Evolutionary conservation across 129 eudicot species (phyloP).

Genomic region (Lonicera japonica): DNA sequence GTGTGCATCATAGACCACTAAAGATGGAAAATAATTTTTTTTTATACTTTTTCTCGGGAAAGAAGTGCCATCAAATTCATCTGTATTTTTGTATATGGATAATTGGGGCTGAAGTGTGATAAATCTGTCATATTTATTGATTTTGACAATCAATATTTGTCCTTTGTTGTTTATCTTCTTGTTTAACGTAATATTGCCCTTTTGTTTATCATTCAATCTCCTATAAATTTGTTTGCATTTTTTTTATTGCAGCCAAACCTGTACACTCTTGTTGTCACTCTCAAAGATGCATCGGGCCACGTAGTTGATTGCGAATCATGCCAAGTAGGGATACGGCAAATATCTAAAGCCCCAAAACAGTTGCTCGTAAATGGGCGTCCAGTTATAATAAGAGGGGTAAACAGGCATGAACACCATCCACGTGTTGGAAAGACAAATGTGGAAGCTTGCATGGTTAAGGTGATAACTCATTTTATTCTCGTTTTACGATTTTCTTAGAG

Average conservation of each 20-base stretch:
- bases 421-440: conserved; percentile 88
- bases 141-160: too few species aligned
- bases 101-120: too few species aligned
- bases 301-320: conserved; percentile 85
- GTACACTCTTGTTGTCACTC: conserved; percentile 71
- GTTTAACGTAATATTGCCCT: not conserved
- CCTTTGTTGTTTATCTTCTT: not conserved
- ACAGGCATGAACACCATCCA: conserved; percentile 98
- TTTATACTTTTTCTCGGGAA: too few species aligned
- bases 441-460: conserved; percentile 98
- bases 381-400: conserved; percentile 86
- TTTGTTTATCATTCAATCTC: conserved; percentile 2
- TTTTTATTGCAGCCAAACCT: conserved; percentile 84
- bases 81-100: too few species aligned
- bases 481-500: not conserved
- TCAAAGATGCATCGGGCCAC: conserved; percentile 76
- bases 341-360: conserved; percentile 82
- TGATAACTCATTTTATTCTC: conserved; percentile 16
- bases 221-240: conserved; percentile 1
- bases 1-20: too few species aligned
- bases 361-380: conserved; percentile 92
- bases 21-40: too few species aligned
- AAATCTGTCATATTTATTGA: too few species aligned
- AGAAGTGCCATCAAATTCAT: too few species aligned
- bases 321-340: conserved; percentile 80